phyloP scores from a whole-genome alignment of 2,329 filamentous ascomycete species.

The Chaetomium sp. region DNA sequence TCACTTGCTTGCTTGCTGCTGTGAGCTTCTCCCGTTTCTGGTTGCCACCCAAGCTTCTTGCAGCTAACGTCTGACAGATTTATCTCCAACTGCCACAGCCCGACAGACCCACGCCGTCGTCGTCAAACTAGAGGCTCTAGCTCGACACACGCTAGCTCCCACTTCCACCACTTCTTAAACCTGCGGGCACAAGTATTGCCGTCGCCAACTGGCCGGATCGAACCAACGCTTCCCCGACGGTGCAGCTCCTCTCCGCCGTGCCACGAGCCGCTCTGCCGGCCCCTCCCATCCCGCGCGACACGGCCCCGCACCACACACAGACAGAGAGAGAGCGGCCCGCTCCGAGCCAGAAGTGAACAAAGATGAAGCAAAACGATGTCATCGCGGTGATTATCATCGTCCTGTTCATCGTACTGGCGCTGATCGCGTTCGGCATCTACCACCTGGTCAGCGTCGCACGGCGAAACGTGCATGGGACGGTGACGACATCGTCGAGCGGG shows the following conservation, averaged over 20 bases:
- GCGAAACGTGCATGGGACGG: slow-evolving; percentile 43
- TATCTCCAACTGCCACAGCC: slow-evolving; percentile 1
- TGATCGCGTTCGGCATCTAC: slow-evolving; percentile 66
- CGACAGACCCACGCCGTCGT: slow-evolving; percentile 4
- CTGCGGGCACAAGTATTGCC: background rate
- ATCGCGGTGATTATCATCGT: slow-evolving; percentile 70
- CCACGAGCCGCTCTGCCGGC: background rate
- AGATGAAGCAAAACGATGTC: slow-evolving; percentile 66
- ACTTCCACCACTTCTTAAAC: background rate
- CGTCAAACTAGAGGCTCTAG: background rate
- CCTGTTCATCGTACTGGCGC: slow-evolving; percentile 63
- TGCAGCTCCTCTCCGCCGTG: background rate
- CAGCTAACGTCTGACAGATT: slow-evolving; percentile 22
- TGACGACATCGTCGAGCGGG: slow-evolving; percentile 39
- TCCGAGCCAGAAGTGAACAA: slow-evolving; percentile 35
- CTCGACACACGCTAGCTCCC: background rate
- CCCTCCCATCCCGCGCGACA: background rate
- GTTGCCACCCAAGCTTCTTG: background rate
- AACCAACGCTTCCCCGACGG: background rate
- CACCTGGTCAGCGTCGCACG: slow-evolving; percentile 58
- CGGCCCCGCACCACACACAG: background rate
- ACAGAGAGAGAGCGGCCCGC: background rate
- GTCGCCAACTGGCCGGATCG: background rate
- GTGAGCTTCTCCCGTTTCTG: slow-evolving; percentile 1
- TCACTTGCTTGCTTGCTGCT: slow-evolving; percentile 10